Percentiles rank a stretch among this genome's conserved stretches.
Conservation (phyloP, 306 rosid genomes). For the Vigna mungo region DNA sequence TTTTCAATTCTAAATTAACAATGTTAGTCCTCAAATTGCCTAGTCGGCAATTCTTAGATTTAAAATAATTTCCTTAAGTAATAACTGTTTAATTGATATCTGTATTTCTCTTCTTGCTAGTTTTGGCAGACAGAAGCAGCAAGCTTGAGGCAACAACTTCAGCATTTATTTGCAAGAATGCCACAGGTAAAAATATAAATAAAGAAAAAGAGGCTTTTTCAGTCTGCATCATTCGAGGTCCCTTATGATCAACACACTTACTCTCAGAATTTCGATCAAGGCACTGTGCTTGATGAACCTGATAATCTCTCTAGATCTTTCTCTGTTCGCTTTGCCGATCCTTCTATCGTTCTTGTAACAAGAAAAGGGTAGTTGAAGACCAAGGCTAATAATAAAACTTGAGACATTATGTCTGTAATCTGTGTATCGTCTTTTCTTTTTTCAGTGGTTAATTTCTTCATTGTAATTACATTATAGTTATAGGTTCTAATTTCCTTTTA, state of each 20-base stretch:
- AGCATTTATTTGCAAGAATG: slow-evolving; percentile 72
- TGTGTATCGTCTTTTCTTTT: not conserved
- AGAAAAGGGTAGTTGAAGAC: slow-evolving; percentile 38
- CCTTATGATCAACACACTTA: slow-evolving; percentile 64
- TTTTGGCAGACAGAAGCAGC: slow-evolving; percentile 84
- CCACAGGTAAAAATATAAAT: slow-evolving; percentile 64
- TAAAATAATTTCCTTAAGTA: not conserved
- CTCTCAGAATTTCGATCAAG: slow-evolving; percentile 69
- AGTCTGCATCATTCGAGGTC: slow-evolving; percentile 31
- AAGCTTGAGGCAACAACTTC: slow-evolving; percentile 75
- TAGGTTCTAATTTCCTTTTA: slow-evolving; percentile 29
- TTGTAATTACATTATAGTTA: not conserved
- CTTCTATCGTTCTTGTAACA: slow-evolving; percentile 49
- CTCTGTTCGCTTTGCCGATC: slow-evolving; percentile 56
- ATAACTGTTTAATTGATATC: slow-evolving; percentile 10
- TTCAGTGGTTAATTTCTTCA: not conserved
- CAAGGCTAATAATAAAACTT: too few relatives aligned
- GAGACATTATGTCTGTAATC: not conserved
- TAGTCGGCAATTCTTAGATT: not conserved
- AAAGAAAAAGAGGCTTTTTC: slow-evolving; percentile 48
- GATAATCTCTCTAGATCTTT: slow-evolving; percentile 58
- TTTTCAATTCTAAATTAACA: not conserved
- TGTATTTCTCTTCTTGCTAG: slow-evolving; percentile 52
- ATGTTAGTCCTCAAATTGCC: not conserved
- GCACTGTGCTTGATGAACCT: slow-evolving; percentile 51